These are phyloP conservation scores for Eutrema salsugineum DNA, from an alignment of 441 rosid species.

Conservation along the genomic window DNA sequence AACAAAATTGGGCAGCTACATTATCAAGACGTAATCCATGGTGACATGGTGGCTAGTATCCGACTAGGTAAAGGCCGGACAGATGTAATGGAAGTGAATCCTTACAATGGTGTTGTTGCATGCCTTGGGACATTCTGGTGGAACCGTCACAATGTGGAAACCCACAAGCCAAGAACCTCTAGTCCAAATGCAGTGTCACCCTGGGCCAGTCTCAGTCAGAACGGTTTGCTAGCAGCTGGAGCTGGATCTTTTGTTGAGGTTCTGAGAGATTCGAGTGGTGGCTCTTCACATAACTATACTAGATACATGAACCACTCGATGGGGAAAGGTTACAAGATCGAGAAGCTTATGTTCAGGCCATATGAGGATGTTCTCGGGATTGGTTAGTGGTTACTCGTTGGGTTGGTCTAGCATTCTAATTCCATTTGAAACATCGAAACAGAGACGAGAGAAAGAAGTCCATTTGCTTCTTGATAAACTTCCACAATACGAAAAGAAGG, in stretches of 20 bases:
- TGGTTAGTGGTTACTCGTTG: conserved; percentile 89
- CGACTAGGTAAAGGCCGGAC: conserved; percentile 73
- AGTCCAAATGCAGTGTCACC: conserved; percentile 84
- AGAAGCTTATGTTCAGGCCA: conserved; percentile 70
- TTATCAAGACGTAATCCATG: conserved; percentile 80
- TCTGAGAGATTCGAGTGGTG: conserved; percentile 44
- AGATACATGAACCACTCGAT: conserved; percentile 80
- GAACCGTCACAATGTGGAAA: conserved; percentile 94
- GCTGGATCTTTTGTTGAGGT: conserved; percentile 69
- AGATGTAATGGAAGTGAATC: conserved; percentile 82
- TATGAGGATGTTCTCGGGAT: conserved; percentile 87
- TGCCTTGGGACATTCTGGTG: conserved; percentile 84
- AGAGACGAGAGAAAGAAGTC: conserved; percentile 86
- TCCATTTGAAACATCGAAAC: conserved; percentile 89
- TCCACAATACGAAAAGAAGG: conserved; percentile 88
- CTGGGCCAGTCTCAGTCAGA: conserved; percentile 82
- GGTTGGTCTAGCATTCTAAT: conserved; percentile 90
- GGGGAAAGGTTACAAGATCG: conserved; percentile 80
- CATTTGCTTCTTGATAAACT: conserved; percentile 86
- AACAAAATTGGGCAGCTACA: conserved; percentile 82
- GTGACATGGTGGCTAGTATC: conserved; percentile 63
- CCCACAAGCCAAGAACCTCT: conserved; percentile 75
- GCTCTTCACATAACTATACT: conserved; percentile 49
- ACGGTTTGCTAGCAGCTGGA: conserved; percentile 84
- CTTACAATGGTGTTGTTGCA: conserved; percentile 72